phyloP scores from a whole-genome alignment of 2,329 filamentous ascomycete species.

The Cyclaneusma minus region DNA sequence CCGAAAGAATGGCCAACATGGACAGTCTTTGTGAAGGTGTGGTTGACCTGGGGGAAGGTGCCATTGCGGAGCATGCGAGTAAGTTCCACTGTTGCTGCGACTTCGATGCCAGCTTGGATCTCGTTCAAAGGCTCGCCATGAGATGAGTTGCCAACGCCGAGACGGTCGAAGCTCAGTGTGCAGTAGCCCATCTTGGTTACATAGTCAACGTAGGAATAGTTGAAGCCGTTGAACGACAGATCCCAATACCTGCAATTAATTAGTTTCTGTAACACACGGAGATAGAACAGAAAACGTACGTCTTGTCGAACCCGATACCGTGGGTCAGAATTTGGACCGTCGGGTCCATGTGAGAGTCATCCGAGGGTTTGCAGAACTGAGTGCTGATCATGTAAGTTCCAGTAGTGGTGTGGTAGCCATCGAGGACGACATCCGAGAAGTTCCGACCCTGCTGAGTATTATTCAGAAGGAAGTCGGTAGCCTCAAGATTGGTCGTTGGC shows the following conservation, averaged over 20 bases:
- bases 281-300: constrained; percentile 12
- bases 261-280: constrained; percentile 21
- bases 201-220: constrained; percentile 44
- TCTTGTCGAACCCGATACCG: constrained; percentile 37
- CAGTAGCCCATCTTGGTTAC: constrained; percentile 38
- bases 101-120: constrained; percentile 40
- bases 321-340: constrained; percentile 33
- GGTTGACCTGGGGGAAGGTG: constrained; percentile 24
- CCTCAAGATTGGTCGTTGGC: constrained; percentile 36
- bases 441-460: constrained; percentile 33
- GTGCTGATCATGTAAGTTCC: constrained; percentile 41
- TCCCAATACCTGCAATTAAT: constrained; percentile 44
- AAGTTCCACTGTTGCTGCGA: constrained; percentile 38
- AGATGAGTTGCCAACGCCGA: constrained; percentile 42
- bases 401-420: constrained; percentile 31
- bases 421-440: constrained; percentile 26
- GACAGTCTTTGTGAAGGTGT: constrained; percentile 27
- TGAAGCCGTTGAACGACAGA: constrained; percentile 35
- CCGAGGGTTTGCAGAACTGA: constrained; percentile 43
- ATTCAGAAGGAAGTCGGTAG: constrained; percentile 36
- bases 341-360: constrained; percentile 17
- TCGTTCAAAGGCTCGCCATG: constrained; percentile 43
- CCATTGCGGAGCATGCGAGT: constrained; percentile 32
- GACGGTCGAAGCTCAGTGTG: constrained; percentile 44
- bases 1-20: constrained; percentile 53